phyloP scores from a whole-genome alignment of 2,329 filamentous ascomycete genomes.

The Cytospora piceicola region DNA sequence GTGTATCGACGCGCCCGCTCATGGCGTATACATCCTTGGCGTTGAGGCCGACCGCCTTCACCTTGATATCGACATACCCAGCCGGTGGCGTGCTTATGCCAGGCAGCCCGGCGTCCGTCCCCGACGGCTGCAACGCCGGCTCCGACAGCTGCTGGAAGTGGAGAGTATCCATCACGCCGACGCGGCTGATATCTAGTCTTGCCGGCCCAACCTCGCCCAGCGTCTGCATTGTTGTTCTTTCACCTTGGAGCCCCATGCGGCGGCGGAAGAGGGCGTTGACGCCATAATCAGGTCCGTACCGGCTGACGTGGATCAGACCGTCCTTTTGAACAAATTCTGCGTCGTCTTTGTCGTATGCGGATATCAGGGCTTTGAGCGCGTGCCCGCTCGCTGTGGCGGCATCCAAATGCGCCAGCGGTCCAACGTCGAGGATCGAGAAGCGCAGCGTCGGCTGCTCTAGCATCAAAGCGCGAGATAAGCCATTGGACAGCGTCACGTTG shows the following conservation, averaged over 20 bases:
- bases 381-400: background rate
- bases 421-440: constrained; percentile 29
- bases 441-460: constrained; percentile 30
- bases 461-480: constrained; percentile 32
- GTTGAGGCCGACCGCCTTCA: constrained; percentile 43
- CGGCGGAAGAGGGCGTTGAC: constrained; percentile 34
- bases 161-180: background rate
- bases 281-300: constrained; percentile 32
- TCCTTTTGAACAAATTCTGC: constrained; percentile 30
- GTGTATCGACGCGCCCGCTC: background rate
- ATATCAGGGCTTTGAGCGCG: no score
- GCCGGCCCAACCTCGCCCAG: background rate
- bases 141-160: constrained; percentile 9
- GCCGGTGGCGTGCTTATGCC: constrained; percentile 21
- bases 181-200: background rate
- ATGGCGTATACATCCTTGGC: constrained; percentile 2
- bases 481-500: constrained; percentile 26
- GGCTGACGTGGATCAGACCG: constrained; percentile 31
- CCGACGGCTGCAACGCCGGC: no score
- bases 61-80: background rate
- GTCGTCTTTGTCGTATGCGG: no score
- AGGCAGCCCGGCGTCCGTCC: no score
- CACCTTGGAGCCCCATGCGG: constrained; percentile 23
- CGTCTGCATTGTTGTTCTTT: no score
- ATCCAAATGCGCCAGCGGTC: background rate